Evolutionary conservation across 805 yeast species (phyloP), one percentile per base, ranked within the genome.

Genomic region (Grigorovia jiainica): DNA sequence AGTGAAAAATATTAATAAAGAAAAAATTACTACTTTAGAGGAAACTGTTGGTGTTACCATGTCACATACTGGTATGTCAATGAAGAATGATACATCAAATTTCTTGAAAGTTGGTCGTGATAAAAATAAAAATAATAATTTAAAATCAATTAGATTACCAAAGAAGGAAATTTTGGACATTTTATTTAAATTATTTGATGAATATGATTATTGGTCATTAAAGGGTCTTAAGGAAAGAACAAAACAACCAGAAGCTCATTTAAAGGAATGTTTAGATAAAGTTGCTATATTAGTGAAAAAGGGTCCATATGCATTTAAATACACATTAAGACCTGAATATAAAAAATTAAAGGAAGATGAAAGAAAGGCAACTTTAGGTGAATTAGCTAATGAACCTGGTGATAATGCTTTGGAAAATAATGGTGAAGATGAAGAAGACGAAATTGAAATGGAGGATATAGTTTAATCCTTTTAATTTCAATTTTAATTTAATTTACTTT

Each of bases 151-250:
- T 50, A 77, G 98, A 60, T 85, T 92, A 82, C 95, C 95, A 31
- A 79, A 85, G 67, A 86, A 84, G 60, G 97, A 87, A 48, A 73
- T 92, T 44, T 74, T 90, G 72, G 96, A 89, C 63, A 66, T 85
- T 50, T 67, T 92, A 51, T 92, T 92, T 76, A 75, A 82, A 52
- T 70, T 90, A 54, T 92, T 92, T 63, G 96, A 87, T 62, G 94
- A 89, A 60, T 87, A 83, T 61, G 97, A 90, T 58, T 92, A 89
- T 63, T 92, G 98, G 98, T 79, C 92, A 9, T 72, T 92, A 72
- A 87, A 87, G 64, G 96, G 96, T 32, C 70, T 92, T 47, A 82
- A 87, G 56, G 98, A 92, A 60, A 76, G 95, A 51, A 87, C 97
- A 2, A 80, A 82, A 54, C 98, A 92, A 68, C 98, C 98, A 1